Base-by-base conservation (phyloP, 345 rosid genomes). In the Tarenaya hassleriana region DNA sequence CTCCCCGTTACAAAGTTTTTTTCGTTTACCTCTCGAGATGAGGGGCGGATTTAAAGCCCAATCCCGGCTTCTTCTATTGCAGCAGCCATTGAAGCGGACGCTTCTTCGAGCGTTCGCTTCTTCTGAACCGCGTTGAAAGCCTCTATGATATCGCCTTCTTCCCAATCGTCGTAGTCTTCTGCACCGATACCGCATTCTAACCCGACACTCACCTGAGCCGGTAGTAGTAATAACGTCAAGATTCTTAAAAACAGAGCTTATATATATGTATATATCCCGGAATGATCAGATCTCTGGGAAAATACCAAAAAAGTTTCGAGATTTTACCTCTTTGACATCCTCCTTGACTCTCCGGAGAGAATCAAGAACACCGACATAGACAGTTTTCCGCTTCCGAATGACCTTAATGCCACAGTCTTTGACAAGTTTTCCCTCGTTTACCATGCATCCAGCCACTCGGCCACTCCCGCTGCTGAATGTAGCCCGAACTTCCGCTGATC, bases 371-470 rank as follows among this genome's bases (percentile, higher is more conserved):
- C 96, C 96, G 7, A 75, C 79, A 50, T 82, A 78, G 47, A 81
- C 78, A 32, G 67, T 56, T 68, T 82, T 86, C 48, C 81, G 68
- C 35, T 78, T 88, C 59, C 95, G 81, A 55, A 68, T 34, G 24
- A 92, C 88, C 47, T 73, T 83, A 62, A 85, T 71, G 41, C 98
- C 95, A 71, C 96, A 88, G 47, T 77, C 96, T 75, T 83, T 79
- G 58, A 75, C 78, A 52, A 92, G 64, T 64, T 83, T 88, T 38
- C 98, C 98, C 61, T 88, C 96, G 10, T 70, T 79, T 45, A 88
- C 90, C 88, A 92, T 85, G 78, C 98, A 92, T 57, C 98, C 98
- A 61, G 98, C 98, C 72, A 77, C 91, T 67, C 85, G 96, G 41
- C 95, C 94, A 61, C 98, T 92, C 34, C 98, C 98, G 61, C 98